These are phyloP conservation scores for Hura crepitans DNA, from an alignment of 441 rosid species.

Conservation along the genomic window DNA sequence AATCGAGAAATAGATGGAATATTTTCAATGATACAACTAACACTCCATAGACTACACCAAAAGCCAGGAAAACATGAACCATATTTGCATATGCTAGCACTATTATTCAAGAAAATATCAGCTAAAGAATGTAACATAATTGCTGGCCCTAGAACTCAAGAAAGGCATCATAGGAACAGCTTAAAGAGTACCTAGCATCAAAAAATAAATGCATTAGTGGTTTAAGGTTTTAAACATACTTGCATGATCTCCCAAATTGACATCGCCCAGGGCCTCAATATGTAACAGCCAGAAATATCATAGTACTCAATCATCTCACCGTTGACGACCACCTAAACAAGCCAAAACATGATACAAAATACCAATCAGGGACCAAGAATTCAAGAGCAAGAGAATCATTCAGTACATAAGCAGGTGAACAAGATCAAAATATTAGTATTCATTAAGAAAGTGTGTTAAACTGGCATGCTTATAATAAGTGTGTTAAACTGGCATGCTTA, in stretches of 20 bases:
- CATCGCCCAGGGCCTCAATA: slow-evolving; percentile 97
- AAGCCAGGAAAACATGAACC: not conserved
- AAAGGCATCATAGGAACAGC: not conserved
- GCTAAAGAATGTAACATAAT: not conserved
- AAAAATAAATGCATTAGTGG: not conserved
- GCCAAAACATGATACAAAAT: slow-evolving; percentile 6
- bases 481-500: not conserved
- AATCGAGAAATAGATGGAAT: not conserved
- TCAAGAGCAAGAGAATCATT: not conserved
- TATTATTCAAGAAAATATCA: not conserved
- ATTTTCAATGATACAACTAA: not conserved
- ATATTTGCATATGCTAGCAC: not conserved
- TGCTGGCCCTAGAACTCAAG: not conserved
- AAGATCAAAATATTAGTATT: not conserved
- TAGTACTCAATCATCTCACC: slow-evolving; percentile 94
- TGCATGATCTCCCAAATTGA: slow-evolving; percentile 94
- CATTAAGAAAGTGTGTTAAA: not conserved
- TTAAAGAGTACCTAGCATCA: not conserved
- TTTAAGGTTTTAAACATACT: slow-evolving; percentile 39
- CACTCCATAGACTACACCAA: not conserved
- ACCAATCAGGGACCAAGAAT: not conserved
- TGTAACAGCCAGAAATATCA: slow-evolving; percentile 95
- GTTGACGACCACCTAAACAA: slow-evolving; percentile 73
- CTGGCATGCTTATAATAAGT: slow-evolving; percentile 1
- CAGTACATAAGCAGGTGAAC: not conserved